These are phyloP conservation scores for Dictyostelium brefeldianum DNA, from an alignment of 78 protist genomes.

Conservation along the genomic window DNA sequence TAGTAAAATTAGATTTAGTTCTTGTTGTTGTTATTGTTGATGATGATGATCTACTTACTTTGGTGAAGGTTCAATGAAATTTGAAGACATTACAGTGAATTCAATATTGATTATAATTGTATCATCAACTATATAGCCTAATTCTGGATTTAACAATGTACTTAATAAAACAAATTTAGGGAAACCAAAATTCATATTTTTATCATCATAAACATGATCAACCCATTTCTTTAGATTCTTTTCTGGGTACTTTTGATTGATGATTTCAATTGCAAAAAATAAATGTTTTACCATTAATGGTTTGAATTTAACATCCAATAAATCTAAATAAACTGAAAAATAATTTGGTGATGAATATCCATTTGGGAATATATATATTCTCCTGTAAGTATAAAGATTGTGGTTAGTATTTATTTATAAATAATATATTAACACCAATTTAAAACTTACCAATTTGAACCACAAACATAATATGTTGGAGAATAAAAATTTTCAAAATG, in stretches of 20 bases:
- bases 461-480: slow-evolving; percentile 74
- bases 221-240: slow-evolving; percentile 80
- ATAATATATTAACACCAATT: not conserved
- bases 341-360: slow-evolving; percentile 77
- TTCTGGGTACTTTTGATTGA: slow-evolving; percentile 69
- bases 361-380: slow-evolving; percentile 77
- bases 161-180: slow-evolving; percentile 71
- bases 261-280: slow-evolving; percentile 78
- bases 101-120: slow-evolving; percentile 72
- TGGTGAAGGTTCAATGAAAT: slow-evolving; percentile 48
- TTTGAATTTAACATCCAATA: slow-evolving; percentile 76
- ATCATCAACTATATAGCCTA: slow-evolving; percentile 74
- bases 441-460: slow-evolving; percentile 63
- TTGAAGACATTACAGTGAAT: slow-evolving; percentile 80
- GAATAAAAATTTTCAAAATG: slow-evolving; percentile 81
- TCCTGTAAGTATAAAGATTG: not conserved
- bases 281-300: slow-evolving; percentile 73
- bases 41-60: slow-evolving; percentile 35
- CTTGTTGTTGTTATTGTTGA: not conserved
- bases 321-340: slow-evolving; percentile 77
- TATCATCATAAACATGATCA: slow-evolving; percentile 67
- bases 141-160: slow-evolving; percentile 44
- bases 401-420: not conserved
- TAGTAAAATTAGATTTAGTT: not conserved
- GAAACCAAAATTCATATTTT: slow-evolving; percentile 81